Conservation (phyloP, 75 land plant species). For the Chamaecyparis obtusa region DNA sequence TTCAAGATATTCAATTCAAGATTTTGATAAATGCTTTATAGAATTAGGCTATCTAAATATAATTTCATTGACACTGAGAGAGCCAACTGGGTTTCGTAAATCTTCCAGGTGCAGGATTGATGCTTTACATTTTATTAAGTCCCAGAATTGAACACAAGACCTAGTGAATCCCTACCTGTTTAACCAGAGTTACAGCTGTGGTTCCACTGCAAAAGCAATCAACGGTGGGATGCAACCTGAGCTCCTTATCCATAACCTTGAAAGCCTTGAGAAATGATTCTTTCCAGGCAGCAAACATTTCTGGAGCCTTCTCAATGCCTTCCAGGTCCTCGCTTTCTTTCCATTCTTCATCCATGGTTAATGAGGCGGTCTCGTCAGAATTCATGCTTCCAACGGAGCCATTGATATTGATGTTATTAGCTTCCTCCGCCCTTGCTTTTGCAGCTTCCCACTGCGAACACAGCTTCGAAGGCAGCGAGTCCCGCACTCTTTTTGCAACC, state of each 20-base stretch:
- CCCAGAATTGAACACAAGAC: background rate
- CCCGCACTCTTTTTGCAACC: slow-evolving; percentile 77
- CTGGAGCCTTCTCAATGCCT: slow-evolving; percentile 15
- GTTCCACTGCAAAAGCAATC: slow-evolving; percentile 80
- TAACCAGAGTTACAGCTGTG: slow-evolving; percentile 66
- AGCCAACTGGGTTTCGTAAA: background rate
- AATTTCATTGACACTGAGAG: background rate
- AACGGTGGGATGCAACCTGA: slow-evolving; percentile 44
- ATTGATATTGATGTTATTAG: background rate
- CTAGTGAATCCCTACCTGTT: slow-evolving; percentile 37
- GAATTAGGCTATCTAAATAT: background rate
- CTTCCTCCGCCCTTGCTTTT: slow-evolving; percentile 12
- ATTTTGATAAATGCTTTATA: background rate
- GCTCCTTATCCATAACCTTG: slow-evolving; percentile 60
- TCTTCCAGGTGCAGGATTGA: background rate
- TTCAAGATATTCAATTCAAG: background rate
- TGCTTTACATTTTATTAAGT: background rate
- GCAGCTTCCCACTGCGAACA: slow-evolving; percentile 42
- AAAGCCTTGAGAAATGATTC: slow-evolving; percentile 49
- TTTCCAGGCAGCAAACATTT: slow-evolving; percentile 32
- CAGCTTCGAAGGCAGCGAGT: slow-evolving; percentile 65
- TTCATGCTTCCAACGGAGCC: slow-evolving; percentile 7
- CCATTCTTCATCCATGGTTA: slow-evolving; percentile 19
- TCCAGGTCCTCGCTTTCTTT: slow-evolving; percentile 19
- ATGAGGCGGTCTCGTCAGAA: slow-evolving; percentile 8